Evolutionary conservation across 1,284 basidiomycete species (phyloP), one percentile per base, ranked within the genome.

Genomic region (Fomitopsis betulina): DNA sequence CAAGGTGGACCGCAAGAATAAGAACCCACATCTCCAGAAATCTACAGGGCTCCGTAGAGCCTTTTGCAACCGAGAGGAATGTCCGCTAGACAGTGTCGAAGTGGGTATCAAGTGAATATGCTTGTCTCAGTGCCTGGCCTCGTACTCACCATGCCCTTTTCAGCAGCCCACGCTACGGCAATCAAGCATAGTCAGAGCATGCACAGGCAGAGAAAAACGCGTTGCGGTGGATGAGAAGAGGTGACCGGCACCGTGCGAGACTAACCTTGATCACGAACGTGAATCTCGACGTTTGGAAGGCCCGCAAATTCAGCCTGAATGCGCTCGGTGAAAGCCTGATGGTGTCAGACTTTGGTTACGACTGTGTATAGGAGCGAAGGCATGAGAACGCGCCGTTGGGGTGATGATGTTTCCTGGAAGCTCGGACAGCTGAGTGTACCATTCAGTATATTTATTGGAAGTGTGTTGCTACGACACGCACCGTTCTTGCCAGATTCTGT

Each of bases 21-120:
- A 21, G 2, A 19, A n/a, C 30, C n/a, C 76, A 89, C 89, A 96
- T 87, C 75, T 96, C 93, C 56, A 96, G 78, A 73, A 96, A 86
- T 70, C 93, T 94, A 55, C 91, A 86, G 5, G 94, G 93, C 70
- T 95, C 89, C 15, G 84, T 77, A 7, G 90, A 88, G 32, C 94
- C 94, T 59, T 87, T 85, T 8, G 91, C 87, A 5, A 96, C 94
- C 1, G 92, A 94, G 27, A 96, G 83, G 83, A 96, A 95, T 2
- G 89, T 86, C 65, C 86, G 81, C 88, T 90, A 64, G 4, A 43
- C 23, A 8, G 15, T 37, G 49, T 54, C 21, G 60, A 40, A 45
- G 13, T 0, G n/a, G 3, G 15, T 5, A 23, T 6, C 23, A 39
- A 13, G n/a, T n/a, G 30, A 35, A 3, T n/a, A 43, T 0, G 2